Conservation (phyloP, 805 yeast genomes). For the Metschnikowia rubicola region DNA sequence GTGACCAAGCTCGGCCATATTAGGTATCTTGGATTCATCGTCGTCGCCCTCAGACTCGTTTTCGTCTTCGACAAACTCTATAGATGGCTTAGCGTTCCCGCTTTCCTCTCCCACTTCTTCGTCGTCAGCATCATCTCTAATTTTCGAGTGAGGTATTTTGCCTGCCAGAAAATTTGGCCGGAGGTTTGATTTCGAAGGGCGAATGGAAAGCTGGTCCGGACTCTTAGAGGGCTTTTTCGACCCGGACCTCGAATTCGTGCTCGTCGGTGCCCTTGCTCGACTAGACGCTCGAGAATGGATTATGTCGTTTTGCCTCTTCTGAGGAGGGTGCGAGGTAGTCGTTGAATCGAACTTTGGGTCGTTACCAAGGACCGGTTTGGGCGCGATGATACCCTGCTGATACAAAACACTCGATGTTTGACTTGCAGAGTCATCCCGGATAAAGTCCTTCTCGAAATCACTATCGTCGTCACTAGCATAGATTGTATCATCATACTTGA, state of each 20-base stretch:
- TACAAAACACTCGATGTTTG: slow-evolving; percentile 3
- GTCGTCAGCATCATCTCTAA: slow-evolving; percentile 66
- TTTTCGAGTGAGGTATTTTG: slow-evolving; percentile 64
- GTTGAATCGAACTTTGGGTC: not conserved
- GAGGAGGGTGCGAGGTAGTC: not conserved
- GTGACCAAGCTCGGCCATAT: slow-evolving; percentile 2
- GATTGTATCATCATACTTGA: slow-evolving; percentile 23
- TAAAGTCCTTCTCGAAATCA: slow-evolving; percentile 21
- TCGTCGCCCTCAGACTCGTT: slow-evolving; percentile 11
- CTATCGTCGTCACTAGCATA: slow-evolving; percentile 23
- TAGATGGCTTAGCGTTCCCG: slow-evolving; percentile 47
- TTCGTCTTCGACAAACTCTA: slow-evolving; percentile 53
- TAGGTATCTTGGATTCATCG: slow-evolving; percentile 18
- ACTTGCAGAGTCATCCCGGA: slow-evolving; percentile 5
- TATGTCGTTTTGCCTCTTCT: not conserved
- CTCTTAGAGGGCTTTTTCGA: slow-evolving; percentile 3
- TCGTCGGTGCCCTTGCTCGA: not conserved
- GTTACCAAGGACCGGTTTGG: not conserved
- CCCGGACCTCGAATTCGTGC: slow-evolving; percentile 3
- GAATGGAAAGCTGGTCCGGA: slow-evolving; percentile 29
- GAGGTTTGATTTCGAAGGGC: slow-evolving; percentile 35
- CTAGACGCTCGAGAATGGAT: not conserved
- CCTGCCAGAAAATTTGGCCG: slow-evolving; percentile 69
- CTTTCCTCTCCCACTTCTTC: slow-evolving; percentile 20
- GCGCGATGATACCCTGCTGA: slow-evolving; percentile 2